Evolutionary conservation across 2,329 filamentous ascomycete species (phyloP).

Genomic region (Diaporthe citrichinensis): DNA sequence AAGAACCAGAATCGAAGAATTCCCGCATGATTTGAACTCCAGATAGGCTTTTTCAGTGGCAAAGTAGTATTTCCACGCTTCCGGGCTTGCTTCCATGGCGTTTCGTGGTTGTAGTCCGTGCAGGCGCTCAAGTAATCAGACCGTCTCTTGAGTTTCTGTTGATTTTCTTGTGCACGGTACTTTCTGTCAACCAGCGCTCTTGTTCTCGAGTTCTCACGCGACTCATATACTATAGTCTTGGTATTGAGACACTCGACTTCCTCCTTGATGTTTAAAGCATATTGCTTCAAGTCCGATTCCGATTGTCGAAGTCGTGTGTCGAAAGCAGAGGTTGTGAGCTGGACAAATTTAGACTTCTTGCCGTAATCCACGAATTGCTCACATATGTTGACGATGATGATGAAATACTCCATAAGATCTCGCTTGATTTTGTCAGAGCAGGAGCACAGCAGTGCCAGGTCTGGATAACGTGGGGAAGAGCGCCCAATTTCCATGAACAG

Average conservation of each 20-base stretch:
- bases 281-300: background rate
- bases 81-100: background rate
- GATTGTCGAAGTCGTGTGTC: background rate
- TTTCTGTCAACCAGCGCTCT: background rate
- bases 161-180: background rate
- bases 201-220: background rate
- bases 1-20: background rate
- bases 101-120: background rate
- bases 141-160: background rate
- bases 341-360: background rate
- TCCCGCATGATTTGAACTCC: background rate
- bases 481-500: background rate
- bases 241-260: background rate
- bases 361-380: background rate
- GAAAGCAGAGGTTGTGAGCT: background rate
- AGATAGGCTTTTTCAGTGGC: background rate
- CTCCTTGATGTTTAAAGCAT: background rate
- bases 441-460: background rate
- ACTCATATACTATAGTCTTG: background rate
- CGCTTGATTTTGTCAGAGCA: background rate
- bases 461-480: background rate
- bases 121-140: background rate
- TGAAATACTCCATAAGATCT: background rate
- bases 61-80: background rate
- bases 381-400: background rate